phyloP scores from a whole-genome alignment of 768 basidiomycete genomes.

The Nevesoporus exiguus region DNA sequence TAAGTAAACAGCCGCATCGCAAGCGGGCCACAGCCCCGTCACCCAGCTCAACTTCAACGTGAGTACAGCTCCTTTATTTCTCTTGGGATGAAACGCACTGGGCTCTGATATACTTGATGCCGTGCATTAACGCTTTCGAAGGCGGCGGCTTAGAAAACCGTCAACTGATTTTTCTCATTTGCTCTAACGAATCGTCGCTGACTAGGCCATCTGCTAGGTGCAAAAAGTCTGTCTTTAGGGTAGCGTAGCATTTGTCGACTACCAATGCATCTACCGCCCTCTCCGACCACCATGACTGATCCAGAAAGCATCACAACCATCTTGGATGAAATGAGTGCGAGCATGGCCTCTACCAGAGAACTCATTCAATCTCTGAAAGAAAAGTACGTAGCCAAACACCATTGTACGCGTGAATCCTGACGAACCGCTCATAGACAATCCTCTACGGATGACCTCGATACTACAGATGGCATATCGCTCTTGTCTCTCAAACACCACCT shows the following conservation, averaged over 20 bases:
- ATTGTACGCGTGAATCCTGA: conserved; percentile 11
- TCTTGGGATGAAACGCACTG: conserved; percentile 69
- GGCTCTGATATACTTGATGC: conserved; percentile 54
- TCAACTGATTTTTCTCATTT: conserved; percentile 42
- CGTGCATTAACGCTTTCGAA: conserved; percentile 48
- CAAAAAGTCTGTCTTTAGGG: neutral
- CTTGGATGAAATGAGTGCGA: conserved; percentile 56
- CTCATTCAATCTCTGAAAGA: conserved; percentile 51
- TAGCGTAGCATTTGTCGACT: neutral
- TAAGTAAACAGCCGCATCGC: too few species aligned
- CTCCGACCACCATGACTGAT: conserved; percentile 16
- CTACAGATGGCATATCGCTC: conserved; percentile 82
- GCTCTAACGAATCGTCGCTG: conserved; percentile 1
- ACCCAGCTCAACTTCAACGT: neutral
- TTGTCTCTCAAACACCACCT: conserved; percentile 84
- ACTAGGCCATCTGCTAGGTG: conserved; percentile 4
- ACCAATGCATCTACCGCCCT: neutral
- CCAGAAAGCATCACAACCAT: conserved; percentile 20
- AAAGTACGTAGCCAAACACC: conserved; percentile 40
- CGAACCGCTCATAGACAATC: conserved; percentile 24
- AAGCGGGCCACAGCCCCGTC: neutral
- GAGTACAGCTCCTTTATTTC: conserved; percentile 36
- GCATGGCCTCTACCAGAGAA: conserved; percentile 59
- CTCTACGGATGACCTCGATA: conserved; percentile 41
- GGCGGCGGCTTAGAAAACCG: conserved; percentile 67